Percentiles rank a stretch among this genome's conserved stretches.
Evolutionary conservation across 805 yeast genomes (phyloP).

Genomic region (Wickerhamiella domercqiae): DNA sequence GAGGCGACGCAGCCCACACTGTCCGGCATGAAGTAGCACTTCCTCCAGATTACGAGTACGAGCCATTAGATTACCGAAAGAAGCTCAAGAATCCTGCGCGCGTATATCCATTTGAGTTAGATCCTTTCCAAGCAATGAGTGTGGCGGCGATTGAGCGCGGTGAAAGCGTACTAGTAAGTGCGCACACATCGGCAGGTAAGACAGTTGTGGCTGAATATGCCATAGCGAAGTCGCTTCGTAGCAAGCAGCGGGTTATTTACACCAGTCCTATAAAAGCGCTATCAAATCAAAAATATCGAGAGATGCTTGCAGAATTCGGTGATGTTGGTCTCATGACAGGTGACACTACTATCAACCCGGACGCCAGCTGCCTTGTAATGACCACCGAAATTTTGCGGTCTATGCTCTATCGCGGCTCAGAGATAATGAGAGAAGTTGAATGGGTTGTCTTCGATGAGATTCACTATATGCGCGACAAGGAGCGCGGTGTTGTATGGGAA

Average conservation of each 20-base stretch:
- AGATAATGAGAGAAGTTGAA: slow-evolving; percentile 95
- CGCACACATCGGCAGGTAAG: slow-evolving; percentile 95
- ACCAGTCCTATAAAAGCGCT: slow-evolving; percentile 93
- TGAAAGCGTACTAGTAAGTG: slow-evolving; percentile 91
- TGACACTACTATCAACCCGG: slow-evolving; percentile 96
- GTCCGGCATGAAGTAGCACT: slow-evolving; percentile 96
- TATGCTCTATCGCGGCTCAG: slow-evolving; percentile 95
- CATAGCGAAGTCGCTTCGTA: slow-evolving; percentile 83
- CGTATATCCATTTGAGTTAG: slow-evolving; percentile 79
- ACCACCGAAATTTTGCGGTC: slow-evolving; percentile 95
- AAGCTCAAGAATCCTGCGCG: slow-evolving; percentile 59
- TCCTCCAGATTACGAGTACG: slow-evolving; percentile 80
- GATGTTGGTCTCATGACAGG: slow-evolving; percentile 99
- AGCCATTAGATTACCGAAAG: slow-evolving; percentile 78
- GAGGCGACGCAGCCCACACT: slow-evolving; percentile 37
- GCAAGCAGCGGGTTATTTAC: slow-evolving; percentile 84
- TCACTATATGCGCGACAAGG: slow-evolving; percentile 95
- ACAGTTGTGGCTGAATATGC: slow-evolving; percentile 97
- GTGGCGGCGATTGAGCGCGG: slow-evolving; percentile 89
- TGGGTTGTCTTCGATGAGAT: slow-evolving; percentile 98
- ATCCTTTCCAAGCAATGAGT: slow-evolving; percentile 96
- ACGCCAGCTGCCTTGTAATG: slow-evolving; percentile 96
- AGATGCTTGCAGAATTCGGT: slow-evolving; percentile 78
- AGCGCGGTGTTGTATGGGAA: slow-evolving; percentile 99
- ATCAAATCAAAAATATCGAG: slow-evolving; percentile 89